Conservation (phyloP, 164 flowering plant species). For the Warburgia ugandensis region DNA sequence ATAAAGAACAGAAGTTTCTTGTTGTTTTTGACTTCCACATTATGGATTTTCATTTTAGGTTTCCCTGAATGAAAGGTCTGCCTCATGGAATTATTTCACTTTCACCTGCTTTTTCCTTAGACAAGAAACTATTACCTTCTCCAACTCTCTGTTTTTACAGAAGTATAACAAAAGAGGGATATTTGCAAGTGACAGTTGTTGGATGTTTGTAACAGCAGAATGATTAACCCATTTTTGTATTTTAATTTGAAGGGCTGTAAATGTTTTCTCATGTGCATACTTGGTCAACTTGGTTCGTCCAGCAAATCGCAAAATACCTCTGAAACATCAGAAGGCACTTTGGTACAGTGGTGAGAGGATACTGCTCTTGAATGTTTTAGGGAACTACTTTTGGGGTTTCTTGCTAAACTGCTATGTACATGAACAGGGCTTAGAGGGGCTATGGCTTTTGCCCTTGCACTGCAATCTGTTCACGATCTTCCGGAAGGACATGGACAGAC, state of each 20-base stretch:
- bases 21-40: too few relatives aligned
- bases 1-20: too few relatives aligned
- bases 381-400: too few relatives aligned
- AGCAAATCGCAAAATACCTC: slow-evolving; percentile 64
- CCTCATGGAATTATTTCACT: too few relatives aligned
- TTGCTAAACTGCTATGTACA: slow-evolving; percentile 3
- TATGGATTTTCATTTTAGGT: too few relatives aligned
- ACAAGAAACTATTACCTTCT: too few relatives aligned
- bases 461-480: slow-evolving; percentile 97
- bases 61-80: too few relatives aligned
- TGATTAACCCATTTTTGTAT: not conserved
- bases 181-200: too few relatives aligned
- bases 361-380: slow-evolving; percentile 5
- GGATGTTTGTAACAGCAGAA: too few relatives aligned
- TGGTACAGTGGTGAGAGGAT: slow-evolving; percentile 92
- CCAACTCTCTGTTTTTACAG: too few relatives aligned
- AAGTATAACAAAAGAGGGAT: too few relatives aligned
- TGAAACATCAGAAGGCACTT: slow-evolving; percentile 93
- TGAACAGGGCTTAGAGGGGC: slow-evolving; percentile 97
- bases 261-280: slow-evolving; percentile 93
- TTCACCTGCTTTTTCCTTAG: too few relatives aligned
- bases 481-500: slow-evolving; percentile 99
- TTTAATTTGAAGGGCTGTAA: slow-evolving; percentile 62
- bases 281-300: slow-evolving; percentile 89
- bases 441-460: slow-evolving; percentile 99